Base-by-base conservation (phyloP, 2,329 filamentous ascomycete species). In the Samsoniella hepiali region DNA sequence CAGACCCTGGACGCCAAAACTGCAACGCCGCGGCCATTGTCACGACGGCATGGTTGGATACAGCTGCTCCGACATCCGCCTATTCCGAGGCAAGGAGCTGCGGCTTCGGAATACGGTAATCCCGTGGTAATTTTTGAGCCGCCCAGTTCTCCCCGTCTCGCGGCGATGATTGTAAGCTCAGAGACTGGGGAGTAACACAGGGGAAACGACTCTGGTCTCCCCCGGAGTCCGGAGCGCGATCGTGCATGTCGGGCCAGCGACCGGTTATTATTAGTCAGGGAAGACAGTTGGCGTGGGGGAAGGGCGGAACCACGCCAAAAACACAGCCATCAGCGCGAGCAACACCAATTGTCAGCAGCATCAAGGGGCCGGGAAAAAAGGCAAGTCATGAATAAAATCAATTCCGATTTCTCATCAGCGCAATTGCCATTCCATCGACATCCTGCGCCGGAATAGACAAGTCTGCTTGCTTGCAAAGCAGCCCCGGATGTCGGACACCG, bases 1-100 rank as follows among this genome's bases (percentile, higher is more conserved):
- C 56, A 58, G 11, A 58, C 44, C 56, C 56, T 58, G 56, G 56
- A 58, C 56, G 56, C 56, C 56, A 49, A 58, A 58, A 58, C 44
- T 58, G 56, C 56, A 49, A 58, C 56, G n/a, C n/a, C 38, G 42
- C 56, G 44, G 6, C n/a, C 27, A 13, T 13, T 22, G 4, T 58
- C 44, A 7, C 44, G 13, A 49, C 56, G 22, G n/a, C 27, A 22
- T 42, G 1, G 22, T 15, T 38, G 1, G 22, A 29, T 38, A 22
- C 22, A 32, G 50, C n/a, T 27, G 4, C 50, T 38, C 50, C 50
- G 50, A 54, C 50, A 54, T 29, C 50, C 50, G 50, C 27, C 13
- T 29, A 13, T 54, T 38, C 50, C 50, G 50, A 54, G 22, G 11
- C 17, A 29, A 7, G 10, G 32, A 38, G 32, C 11, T 27, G 17